A percentile compares a stretch with the other conserved stretches of the same genome.
Conservation (phyloP, 2,329 filamentous ascomycete genomes). For the Penicillium sp. region DNA sequence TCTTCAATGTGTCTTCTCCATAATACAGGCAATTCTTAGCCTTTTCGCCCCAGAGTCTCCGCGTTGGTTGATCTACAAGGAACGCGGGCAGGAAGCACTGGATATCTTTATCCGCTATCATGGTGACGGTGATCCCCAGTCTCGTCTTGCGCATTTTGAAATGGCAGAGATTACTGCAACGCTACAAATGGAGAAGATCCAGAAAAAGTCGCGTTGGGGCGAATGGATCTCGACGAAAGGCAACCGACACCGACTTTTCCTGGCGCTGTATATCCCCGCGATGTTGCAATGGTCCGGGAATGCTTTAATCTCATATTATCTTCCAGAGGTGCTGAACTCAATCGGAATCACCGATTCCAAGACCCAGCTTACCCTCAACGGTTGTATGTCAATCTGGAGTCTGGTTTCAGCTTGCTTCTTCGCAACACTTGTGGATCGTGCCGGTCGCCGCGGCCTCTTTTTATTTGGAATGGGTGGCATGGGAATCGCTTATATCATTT, state of each 20-base stretch:
- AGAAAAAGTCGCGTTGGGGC: slow-evolving; percentile 12
- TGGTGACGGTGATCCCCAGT: slow-evolving; percentile 7
- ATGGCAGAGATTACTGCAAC: slow-evolving; percentile 31
- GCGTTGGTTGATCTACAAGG: slow-evolving; percentile 26
- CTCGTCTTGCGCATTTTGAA: slow-evolving; percentile 27
- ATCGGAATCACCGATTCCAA: slow-evolving; percentile 43
- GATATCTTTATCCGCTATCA: slow-evolving; percentile 25
- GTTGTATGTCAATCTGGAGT: slow-evolving; percentile 46
- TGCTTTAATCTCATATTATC: slow-evolving; percentile 14
- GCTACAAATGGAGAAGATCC: slow-evolving; percentile 27
- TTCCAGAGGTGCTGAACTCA: slow-evolving; percentile 40
- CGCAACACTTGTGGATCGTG: slow-evolving; percentile 46
- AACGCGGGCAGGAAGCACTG: slow-evolving; percentile 21
- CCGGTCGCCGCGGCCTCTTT: slow-evolving; percentile 51
- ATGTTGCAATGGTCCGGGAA: slow-evolving; percentile 12
- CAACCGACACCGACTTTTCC: slow-evolving; percentile 17
- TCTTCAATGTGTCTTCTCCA: slow-evolving; percentile 37
- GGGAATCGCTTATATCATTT: slow-evolving; percentile 48
- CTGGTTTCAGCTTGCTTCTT: slow-evolving; percentile 40
- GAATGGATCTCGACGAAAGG: slow-evolving; percentile 18
- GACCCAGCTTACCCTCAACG: slow-evolving; percentile 48
- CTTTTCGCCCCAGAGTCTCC: slow-evolving; percentile 28
- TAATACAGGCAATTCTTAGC: slow-evolving; percentile 17
- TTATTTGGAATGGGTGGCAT: slow-evolving; percentile 49
- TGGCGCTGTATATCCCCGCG: slow-evolving; percentile 18